Evolutionary conservation across 2,329 filamentous ascomycete species (phyloP), one percentile per base, ranked within the genome.

Genomic region (Aspergillus texensis): DNA sequence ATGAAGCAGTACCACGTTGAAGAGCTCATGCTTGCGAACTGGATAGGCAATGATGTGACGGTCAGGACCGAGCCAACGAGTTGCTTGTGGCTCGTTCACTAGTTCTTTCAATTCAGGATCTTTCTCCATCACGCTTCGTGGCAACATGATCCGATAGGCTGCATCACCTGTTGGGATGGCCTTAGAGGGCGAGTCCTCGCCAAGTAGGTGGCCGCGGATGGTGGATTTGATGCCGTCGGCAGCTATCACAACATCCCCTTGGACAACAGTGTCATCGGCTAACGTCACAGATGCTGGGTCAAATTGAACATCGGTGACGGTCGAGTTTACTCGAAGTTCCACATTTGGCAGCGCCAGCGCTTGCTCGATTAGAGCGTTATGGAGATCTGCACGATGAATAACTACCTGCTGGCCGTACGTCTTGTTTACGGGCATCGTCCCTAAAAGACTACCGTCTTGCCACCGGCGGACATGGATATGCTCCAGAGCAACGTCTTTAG

Each of bases 21-120:
- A 90, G 69, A 89, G 84, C 41, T 82, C 83, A 71, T 91, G 87
- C 72, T 83, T 85, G 65, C 86, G 84, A 50, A 94, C 88, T 0
- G 91, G 88, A 74, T 94, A 94, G 0, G 90, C 90, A 69, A 94
- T 91, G 75, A 93, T 90, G 76, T 94, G 91, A 1, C 90, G 84
- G 69, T 86, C 86, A 72, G 88, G 88, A 36, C 91, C 91, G 58
- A 94, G 90, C 91, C 91, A 94, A 57, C 91, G 85, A 45, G 88
- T 89, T 3, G 90, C 90, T 56, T 84, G 82, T 70, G 92, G 86
- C 50, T 84, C 82, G 68, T 91, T 86, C 26, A 94, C 82, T 11
- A 93, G 83, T n/a, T 79, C 83, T 59, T 89, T 80, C 55, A 93
- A 81, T 67, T 91, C 89, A 0, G 89, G 84, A 68, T 93, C 90